A percentile compares a stretch with the other conserved stretches of the same genome.
Conservation (phyloP, 2,329 filamentous ascomycete genomes). For the Cladosporium sp. region DNA sequence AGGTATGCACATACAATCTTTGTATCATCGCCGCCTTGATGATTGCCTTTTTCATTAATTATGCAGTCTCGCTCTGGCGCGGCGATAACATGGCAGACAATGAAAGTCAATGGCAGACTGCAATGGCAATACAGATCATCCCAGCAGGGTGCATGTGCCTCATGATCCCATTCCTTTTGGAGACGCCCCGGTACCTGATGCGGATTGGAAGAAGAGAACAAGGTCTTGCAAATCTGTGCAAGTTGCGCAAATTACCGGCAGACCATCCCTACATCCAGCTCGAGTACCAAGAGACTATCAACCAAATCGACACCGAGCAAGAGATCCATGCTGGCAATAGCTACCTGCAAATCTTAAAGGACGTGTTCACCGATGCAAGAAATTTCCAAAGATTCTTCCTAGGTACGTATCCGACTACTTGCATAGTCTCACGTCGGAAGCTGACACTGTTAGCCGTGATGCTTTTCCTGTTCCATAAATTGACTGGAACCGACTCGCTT, state of each 20-base stretch:
- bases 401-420: not conserved
- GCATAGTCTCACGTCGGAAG: too few relatives aligned
- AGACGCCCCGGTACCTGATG: conserved; percentile 26
- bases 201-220: conserved; percentile 24
- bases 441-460: conserved; percentile 17
- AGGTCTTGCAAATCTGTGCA: conserved; percentile 24
- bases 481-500: conserved; percentile 25
- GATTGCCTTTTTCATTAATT: conserved; percentile 26
- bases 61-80: conserved; percentile 25
- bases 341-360: conserved; percentile 22
- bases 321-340: conserved; percentile 24
- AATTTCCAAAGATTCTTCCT: conserved; percentile 27
- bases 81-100: conserved; percentile 1
- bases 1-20: conserved; percentile 42
- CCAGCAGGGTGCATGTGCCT: conserved; percentile 26
- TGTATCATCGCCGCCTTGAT: conserved; percentile 24
- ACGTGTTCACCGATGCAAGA: conserved; percentile 23
- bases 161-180: conserved; percentile 26
- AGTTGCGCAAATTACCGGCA: conserved; percentile 28
- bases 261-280: conserved; percentile 29
- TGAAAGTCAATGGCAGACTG: conserved; percentile 23
- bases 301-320: conserved; percentile 28
- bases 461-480: conserved; percentile 29
- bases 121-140: conserved; percentile 27
- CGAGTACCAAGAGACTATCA: conserved; percentile 30